phyloP scores from a whole-genome alignment of 2,329 filamentous ascomycete species.

The Onygenales sp. region DNA sequence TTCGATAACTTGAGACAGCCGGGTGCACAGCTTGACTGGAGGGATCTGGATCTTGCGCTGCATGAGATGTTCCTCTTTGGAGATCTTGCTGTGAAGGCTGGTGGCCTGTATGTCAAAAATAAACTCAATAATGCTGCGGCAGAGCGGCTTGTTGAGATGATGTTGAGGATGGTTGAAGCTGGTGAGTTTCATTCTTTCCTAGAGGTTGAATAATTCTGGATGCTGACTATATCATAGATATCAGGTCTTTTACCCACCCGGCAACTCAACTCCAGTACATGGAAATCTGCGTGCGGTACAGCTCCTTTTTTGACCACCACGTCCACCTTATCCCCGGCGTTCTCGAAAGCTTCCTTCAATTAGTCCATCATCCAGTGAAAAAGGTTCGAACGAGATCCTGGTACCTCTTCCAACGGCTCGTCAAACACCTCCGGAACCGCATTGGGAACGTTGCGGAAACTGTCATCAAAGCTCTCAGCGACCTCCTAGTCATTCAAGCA shows the following conservation, averaged over 20 bases:
- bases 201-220: neutral
- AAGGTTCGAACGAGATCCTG: conserved; percentile 86
- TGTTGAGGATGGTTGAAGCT: conserved; percentile 90
- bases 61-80: conserved; percentile 96
- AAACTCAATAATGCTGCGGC: conserved; percentile 70
- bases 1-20: conserved; percentile 71
- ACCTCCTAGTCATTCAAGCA: conserved; percentile 82
- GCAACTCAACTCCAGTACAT: conserved; percentile 93
- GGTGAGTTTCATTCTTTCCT: conserved; percentile 45
- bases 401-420: conserved; percentile 92
- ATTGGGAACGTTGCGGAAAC: conserved; percentile 85
- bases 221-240: conserved; percentile 44
- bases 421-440: conserved; percentile 74
- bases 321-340: conserved; percentile 72
- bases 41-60: conserved; percentile 85
- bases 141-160: conserved; percentile 79
- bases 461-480: conserved; percentile 80
- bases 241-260: conserved; percentile 78
- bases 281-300: conserved; percentile 95
- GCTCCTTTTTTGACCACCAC: conserved; percentile 82
- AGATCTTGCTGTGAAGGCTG: conserved; percentile 81
- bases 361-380: conserved; percentile 79
- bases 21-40: conserved; percentile 75
- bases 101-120: conserved; percentile 77
- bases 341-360: conserved; percentile 80